phyloP scores from a whole-genome alignment of 2,329 filamentous ascomycete species.

The Dactylonectria macrodidyma region DNA sequence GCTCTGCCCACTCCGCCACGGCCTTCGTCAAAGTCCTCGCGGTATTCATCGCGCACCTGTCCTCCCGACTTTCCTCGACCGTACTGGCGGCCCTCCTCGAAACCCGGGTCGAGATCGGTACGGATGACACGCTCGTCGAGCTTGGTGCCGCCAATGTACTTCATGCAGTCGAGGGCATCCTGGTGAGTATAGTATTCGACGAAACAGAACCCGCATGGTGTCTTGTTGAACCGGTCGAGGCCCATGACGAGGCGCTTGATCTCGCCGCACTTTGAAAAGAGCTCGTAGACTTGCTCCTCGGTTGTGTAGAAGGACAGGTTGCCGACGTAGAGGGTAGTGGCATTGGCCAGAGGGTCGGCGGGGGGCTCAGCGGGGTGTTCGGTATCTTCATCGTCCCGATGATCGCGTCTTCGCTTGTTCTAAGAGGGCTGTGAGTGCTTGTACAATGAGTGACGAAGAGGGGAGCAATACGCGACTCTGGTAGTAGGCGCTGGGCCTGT shows the following conservation, averaged over 20 bases:
- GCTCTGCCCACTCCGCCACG: slow-evolving; percentile 90
- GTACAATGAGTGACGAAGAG: background rate
- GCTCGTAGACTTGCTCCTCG: slow-evolving; percentile 98
- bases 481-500: slow-evolving; percentile 96
- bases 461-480: slow-evolving; percentile 76
- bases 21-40: slow-evolving; percentile 96
- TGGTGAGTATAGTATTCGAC: slow-evolving; percentile 99
- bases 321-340: slow-evolving; percentile 96
- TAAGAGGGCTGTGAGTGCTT: slow-evolving; percentile 51
- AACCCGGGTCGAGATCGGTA: slow-evolving; percentile 95
- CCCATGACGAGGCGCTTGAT: slow-evolving; percentile 99
- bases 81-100: slow-evolving; percentile 96
- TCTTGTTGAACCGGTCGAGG: slow-evolving; percentile 96
- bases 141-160: slow-evolving; percentile 98
- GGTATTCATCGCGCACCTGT: slow-evolving; percentile 97
- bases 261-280: slow-evolving; percentile 96
- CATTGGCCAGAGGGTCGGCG: slow-evolving; percentile 83
- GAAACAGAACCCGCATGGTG: slow-evolving; percentile 98
- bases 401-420: slow-evolving; percentile 81
- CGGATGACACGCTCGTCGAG: slow-evolving; percentile 97
- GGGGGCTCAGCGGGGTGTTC: slow-evolving; percentile 63
- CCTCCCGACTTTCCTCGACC: slow-evolving; percentile 95
- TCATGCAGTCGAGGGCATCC: slow-evolving; percentile 97
- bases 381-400: slow-evolving; percentile 67
- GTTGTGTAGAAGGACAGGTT: slow-evolving; percentile 99